A percentile compares a stretch with the other conserved stretches of the same genome.
Conservation (phyloP, 2,329 filamentous ascomycete species). For the Colletotrichum tabaci region DNA sequence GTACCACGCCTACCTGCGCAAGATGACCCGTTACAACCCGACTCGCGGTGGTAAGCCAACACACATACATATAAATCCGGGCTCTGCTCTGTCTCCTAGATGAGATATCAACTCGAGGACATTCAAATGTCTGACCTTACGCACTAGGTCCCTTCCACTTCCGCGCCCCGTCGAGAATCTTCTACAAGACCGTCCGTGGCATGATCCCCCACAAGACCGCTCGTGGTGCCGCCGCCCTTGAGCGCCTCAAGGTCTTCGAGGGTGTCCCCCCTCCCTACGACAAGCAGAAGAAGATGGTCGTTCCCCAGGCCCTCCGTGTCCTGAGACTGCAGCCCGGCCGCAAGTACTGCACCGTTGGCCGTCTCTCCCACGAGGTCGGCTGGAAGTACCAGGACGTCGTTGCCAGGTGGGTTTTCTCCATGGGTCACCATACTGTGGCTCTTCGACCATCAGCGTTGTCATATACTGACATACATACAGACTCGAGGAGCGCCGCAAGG, state of each 20-base stretch:
- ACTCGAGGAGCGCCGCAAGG: conserved; percentile 99
- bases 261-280: conserved; percentile 99
- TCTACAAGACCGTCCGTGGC: conserved; percentile 99
- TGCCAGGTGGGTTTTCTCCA: conserved; percentile 80
- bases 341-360: conserved; percentile 99
- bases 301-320: conserved; percentile 97
- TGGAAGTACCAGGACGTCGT: conserved; percentile 99
- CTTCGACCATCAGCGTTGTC: too few species aligned
- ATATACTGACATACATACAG: conserved; percentile 62
- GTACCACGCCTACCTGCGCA: conserved; percentile 99
- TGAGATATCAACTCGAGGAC: conserved; percentile 39
- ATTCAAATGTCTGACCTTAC: conserved; percentile 52
- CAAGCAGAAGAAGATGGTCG: conserved; percentile 99
- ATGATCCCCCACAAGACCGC: conserved; percentile 99
- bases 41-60: conserved; percentile 89
- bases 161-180: conserved; percentile 98
- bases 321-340: conserved; percentile 97
- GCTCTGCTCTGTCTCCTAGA: conserved; percentile 32
- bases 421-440: too few species aligned
- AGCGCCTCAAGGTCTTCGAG: conserved; percentile 99
- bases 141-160: conserved; percentile 96
- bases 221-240: conserved; percentile 94
- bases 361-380: conserved; percentile 98
- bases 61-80: conserved; percentile 36
- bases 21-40: conserved; percentile 99